These are phyloP conservation scores for Floccularia luteovirens DNA, from an alignment of 768 basidiomycete species.

Conservation along the genomic window DNA sequence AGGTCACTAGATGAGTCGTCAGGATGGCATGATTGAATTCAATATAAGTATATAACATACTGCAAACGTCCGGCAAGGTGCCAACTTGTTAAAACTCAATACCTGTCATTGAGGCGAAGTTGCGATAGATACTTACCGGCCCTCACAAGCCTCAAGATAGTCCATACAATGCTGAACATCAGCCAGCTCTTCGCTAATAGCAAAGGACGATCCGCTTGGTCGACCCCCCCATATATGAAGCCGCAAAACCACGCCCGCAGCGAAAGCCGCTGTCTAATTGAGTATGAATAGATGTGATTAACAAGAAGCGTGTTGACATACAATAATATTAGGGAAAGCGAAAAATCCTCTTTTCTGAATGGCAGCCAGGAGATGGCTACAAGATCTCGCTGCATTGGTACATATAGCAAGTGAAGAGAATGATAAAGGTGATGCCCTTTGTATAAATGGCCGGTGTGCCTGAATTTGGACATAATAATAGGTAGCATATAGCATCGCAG, in stretches of 20 bases:
- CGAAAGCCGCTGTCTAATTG: constrained; percentile 23
- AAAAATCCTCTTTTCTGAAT: constrained; percentile 26
- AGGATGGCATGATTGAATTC: too few relatives aligned
- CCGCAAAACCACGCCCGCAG: constrained; percentile 41
- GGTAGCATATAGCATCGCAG: constrained; percentile 35
- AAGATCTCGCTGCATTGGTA: constrained; percentile 66
- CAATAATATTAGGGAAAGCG: constrained; percentile 22
- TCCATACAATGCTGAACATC: constrained; percentile 48
- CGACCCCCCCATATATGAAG: constrained; percentile 48
- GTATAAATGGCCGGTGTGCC: constrained; percentile 65
- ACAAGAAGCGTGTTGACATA: constrained; percentile 8
- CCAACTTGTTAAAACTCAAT: constrained; percentile 17
- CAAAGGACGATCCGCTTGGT: too few relatives aligned
- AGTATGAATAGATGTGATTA: not conserved
- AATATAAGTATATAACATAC: constrained; percentile 20
- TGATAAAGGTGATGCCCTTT: constrained; percentile 28
- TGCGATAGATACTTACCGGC: constrained; percentile 14
- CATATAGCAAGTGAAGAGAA: constrained; percentile 62
- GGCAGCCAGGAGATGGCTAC: constrained; percentile 58
- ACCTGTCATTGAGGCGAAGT: not conserved
- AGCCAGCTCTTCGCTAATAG: constrained; percentile 34
- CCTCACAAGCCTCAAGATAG: constrained; percentile 30
- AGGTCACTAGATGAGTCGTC: too few relatives aligned
- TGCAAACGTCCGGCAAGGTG: constrained; percentile 27
- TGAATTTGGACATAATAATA: constrained; percentile 53